These are phyloP conservation scores for Rhododendron vialii DNA, from an alignment of 148 eudicot genomes.

Conservation along the genomic window DNA sequence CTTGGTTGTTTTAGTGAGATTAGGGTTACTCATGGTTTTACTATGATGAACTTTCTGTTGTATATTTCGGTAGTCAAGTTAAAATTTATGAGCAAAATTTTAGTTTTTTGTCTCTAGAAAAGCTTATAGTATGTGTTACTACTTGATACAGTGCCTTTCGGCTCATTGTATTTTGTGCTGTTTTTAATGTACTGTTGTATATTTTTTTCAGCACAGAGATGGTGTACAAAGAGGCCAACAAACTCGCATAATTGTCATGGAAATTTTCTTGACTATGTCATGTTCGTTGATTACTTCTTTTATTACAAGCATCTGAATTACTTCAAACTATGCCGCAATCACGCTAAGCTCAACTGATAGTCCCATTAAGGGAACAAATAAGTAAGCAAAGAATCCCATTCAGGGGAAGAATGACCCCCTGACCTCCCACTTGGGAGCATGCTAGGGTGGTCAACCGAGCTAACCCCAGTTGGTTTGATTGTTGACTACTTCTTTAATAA, in stretches of 20 bases:
- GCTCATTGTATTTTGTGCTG: not conserved
- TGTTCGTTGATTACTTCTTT: not conserved
- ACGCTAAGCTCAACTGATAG: too few relatives aligned
- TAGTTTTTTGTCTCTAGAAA: not conserved
- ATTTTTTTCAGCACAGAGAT: not conserved
- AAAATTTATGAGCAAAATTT: not conserved
- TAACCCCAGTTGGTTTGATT: not conserved
- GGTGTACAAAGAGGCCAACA: not conserved
- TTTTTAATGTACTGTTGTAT: not conserved
- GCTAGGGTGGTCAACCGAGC: too few relatives aligned
- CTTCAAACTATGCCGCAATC: too few relatives aligned
- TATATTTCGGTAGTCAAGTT: not conserved
- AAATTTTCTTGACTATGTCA: not conserved
- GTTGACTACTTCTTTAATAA: not conserved
- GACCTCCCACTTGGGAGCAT: too few relatives aligned
- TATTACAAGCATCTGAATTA: too few relatives aligned
- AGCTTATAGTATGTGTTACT: not conserved
- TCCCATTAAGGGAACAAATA: too few relatives aligned
- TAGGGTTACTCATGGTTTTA: not conserved
- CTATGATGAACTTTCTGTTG: not conserved
- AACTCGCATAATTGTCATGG: not conserved
- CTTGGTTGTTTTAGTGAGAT: not conserved
- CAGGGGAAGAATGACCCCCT: too few relatives aligned
- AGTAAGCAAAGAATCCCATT: too few relatives aligned
- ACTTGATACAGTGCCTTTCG: not conserved